Conservation (phyloP, 2,329 filamentous ascomycete genomes). For the Zasmidium cellare region DNA sequence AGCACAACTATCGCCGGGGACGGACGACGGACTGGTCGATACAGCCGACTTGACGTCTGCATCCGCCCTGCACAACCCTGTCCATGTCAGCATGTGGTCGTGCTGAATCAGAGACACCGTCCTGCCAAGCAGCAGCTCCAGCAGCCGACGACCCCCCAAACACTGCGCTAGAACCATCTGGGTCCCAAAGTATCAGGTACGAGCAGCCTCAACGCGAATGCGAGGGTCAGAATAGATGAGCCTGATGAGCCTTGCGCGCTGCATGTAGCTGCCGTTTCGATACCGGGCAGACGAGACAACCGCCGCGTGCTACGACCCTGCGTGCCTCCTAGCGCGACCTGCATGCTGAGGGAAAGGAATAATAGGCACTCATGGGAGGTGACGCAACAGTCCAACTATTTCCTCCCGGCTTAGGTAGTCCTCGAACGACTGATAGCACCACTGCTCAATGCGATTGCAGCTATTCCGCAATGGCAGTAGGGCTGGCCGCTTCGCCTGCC, state of each 20-base stretch:
- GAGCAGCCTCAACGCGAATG: background rate
- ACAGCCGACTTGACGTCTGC: background rate
- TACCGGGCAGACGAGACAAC: background rate
- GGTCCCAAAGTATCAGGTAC: background rate
- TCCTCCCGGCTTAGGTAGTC: background rate
- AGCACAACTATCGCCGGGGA: background rate
- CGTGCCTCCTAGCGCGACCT: background rate
- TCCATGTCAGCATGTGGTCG: background rate
- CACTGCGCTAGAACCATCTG: background rate
- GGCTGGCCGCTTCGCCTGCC: background rate
- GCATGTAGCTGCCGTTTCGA: background rate
- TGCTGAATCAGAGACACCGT: background rate
- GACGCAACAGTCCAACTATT: background rate
- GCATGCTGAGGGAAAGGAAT: background rate
- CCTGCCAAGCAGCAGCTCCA: background rate
- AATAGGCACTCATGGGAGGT: background rate
- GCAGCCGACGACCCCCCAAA: too few species aligned
- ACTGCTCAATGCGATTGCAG: background rate
- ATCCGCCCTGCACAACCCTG: background rate
- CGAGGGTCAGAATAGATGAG: background rate
- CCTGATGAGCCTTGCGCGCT: background rate
- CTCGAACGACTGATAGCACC: background rate
- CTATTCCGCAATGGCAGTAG: background rate
- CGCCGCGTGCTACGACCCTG: background rate
- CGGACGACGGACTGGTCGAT: background rate